These are phyloP conservation scores for Suhomyces coccinellae DNA, from an alignment of 1,139 yeast species.

Conservation along the genomic window DNA sequence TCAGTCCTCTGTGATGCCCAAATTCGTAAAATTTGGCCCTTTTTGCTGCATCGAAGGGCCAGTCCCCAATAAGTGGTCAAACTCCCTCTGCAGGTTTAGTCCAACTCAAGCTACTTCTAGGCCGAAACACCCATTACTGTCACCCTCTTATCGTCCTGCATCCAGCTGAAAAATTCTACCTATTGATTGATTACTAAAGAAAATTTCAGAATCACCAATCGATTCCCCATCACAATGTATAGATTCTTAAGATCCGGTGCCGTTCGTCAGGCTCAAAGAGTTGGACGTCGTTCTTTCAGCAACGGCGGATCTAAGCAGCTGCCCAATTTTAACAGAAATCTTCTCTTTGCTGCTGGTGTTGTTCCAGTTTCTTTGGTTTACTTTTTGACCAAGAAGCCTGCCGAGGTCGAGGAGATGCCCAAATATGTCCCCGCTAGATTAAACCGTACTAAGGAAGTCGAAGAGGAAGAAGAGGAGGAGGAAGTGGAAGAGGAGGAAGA, in stretches of 20 bases:
- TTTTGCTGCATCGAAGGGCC: too few relatives aligned
- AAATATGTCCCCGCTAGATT: slow-evolving; percentile 12
- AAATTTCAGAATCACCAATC: slow-evolving; percentile 6
- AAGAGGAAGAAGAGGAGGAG: slow-evolving; percentile 14
- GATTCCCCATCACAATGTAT: slow-evolving; percentile 11
- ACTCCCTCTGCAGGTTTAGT: too few relatives aligned
- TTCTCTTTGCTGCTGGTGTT: slow-evolving; percentile 16
- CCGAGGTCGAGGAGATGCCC: slow-evolving; percentile 8
- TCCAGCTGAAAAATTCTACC: not conserved
- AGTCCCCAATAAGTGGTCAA: too few relatives aligned
- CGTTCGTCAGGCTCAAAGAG: slow-evolving; percentile 16
- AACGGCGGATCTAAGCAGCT: slow-evolving; percentile 10
- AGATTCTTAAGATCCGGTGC: slow-evolving; percentile 16
- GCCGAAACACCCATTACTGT: not conserved
- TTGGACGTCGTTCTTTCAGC: slow-evolving; percentile 15
- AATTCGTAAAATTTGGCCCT: too few relatives aligned
- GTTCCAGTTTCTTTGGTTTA: slow-evolving; percentile 17
- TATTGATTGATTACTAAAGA: slow-evolving; percentile 6
- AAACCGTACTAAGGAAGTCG: slow-evolving; percentile 10
- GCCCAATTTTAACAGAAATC: slow-evolving; percentile 11
- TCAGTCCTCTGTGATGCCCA: too few relatives aligned
- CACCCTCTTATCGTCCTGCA: slow-evolving; percentile 7
- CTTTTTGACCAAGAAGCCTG: slow-evolving; percentile 12
- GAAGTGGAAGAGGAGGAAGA: slow-evolving; percentile 15
- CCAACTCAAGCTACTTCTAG: too few relatives aligned